A percentile compares a stretch with the other conserved stretches of the same genome.
phyloP scores from a whole-genome alignment of 2,329 filamentous ascomycete genomes.

The Zymoseptoria brevis region DNA sequence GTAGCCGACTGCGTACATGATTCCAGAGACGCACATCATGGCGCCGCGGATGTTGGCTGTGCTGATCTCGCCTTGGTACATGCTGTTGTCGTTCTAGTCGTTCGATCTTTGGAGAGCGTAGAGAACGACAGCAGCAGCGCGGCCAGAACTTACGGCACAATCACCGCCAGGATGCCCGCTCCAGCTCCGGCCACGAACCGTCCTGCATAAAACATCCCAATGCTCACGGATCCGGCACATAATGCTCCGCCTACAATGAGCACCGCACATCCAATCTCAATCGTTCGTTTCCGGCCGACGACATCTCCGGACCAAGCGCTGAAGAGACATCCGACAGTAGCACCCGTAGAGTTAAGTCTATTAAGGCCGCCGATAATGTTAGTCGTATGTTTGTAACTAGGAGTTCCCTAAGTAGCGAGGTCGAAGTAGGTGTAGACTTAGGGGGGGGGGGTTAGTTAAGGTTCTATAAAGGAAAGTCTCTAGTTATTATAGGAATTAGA shows the following conservation, averaged over 20 bases:
- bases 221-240: conserved; percentile 31
- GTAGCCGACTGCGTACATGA: conserved; percentile 38
- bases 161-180: conserved; percentile 28
- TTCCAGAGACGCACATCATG: conserved; percentile 35
- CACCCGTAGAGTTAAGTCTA: conserved; percentile 40
- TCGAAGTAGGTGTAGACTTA: conserved; percentile 37
- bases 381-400: conserved; percentile 36
- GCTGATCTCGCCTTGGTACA: conserved; percentile 36
- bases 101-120: no score
- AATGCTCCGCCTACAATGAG: conserved; percentile 35
- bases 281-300: conserved; percentile 32
- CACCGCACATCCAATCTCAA: conserved; percentile 32
- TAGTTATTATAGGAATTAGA: background rate
- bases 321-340: conserved; percentile 31
- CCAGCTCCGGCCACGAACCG: conserved; percentile 34
- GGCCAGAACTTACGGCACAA: conserved; percentile 14
- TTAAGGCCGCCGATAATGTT: conserved; percentile 40
- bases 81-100: conserved; percentile 6
- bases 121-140: background rate
- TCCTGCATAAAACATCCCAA: conserved; percentile 36
- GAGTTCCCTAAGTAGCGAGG: conserved; percentile 32
- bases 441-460: background rate
- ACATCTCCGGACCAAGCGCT: conserved; percentile 35
- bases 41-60: conserved; percentile 34
- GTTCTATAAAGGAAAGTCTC: background rate